Evolutionary conservation across 495 filamentous ascomycete genomes (phyloP), one percentile per base, ranked within the genome.

Genomic region (Aspergillus indologenus): DNA sequence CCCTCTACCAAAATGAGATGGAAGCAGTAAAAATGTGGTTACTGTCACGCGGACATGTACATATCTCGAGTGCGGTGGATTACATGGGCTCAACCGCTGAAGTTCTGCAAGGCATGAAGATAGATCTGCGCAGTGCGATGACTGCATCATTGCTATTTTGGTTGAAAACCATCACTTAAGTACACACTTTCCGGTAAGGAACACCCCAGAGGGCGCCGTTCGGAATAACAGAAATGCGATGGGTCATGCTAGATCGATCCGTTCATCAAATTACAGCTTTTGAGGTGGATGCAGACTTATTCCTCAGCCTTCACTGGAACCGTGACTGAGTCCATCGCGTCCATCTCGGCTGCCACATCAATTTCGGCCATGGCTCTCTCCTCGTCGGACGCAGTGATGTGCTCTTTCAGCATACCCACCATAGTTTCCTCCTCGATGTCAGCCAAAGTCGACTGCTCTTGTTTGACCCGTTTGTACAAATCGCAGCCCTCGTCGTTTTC

Each of bases 341-440:
- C 57, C 15, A 56, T 42, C 53, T 63, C 56, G 2, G 45, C 61
- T 29, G 56, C 56, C 17, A 59, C 47, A 5, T 63, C 48, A 7
- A 47, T 17, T n/a, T 44, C 42, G 1, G 55, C n/a, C 55, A 58
- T 34, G 21, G 19, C 11, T 14, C n/a, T 20, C 14, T 60, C 52
- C 19, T 44, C 34, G 14, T 60, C 53, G 14, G 34, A 40, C 7
- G 34, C 5, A 40, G 34, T 40, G 34, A 40, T 8, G 2, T 40
- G 34, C 34, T 40, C 12, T 40, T 40, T 40, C 5, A 11, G 34
- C 34, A 14, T 11, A 15, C 2, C 5, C 5, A 11, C 12, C 12
- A 14, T 2, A 15, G 5, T 40, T 40, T 40, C 34, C 34, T 40
- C 34, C 2, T 40, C 12, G 6, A 11, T 2, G 12, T 40, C 34